Evolutionary conservation across 495 filamentous ascomycete genomes (phyloP).

Genomic region (Penicillium diatomitis): DNA sequence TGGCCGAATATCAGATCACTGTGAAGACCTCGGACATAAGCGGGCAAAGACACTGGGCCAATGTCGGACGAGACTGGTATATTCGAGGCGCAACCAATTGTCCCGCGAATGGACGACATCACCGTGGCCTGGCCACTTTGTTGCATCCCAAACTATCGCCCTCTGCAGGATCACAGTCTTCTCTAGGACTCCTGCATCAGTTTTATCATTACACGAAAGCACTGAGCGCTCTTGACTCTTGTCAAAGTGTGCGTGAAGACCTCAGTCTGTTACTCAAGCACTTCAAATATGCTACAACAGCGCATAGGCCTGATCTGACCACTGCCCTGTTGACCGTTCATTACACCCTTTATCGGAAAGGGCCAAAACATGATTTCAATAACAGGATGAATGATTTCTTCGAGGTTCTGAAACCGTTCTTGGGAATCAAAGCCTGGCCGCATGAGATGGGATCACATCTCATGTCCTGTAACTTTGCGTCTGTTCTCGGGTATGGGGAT

Average conservation of each 20-base stretch:
- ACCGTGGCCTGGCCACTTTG: slow-evolving; percentile 79
- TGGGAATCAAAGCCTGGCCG: slow-evolving; percentile 6
- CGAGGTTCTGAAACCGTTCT: slow-evolving; percentile 32
- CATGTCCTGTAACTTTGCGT: slow-evolving; percentile 43
- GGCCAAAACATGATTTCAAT: slow-evolving; percentile 38
- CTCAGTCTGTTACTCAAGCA: slow-evolving; percentile 53
- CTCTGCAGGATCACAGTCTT: slow-evolving; percentile 24
- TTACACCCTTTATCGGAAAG: slow-evolving; percentile 54
- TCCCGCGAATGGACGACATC: slow-evolving; percentile 63
- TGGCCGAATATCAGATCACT: slow-evolving; percentile 67
- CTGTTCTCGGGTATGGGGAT: slow-evolving; percentile 53
- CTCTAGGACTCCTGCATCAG: slow-evolving; percentile 65
- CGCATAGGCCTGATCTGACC: slow-evolving; percentile 25
- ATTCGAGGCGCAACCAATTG: slow-evolving; percentile 62
- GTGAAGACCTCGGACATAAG: slow-evolving; percentile 63
- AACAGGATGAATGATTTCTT: slow-evolving; percentile 40
- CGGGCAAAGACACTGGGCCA: slow-evolving; percentile 72
- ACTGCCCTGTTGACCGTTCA: slow-evolving; percentile 55
- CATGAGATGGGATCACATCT: slow-evolving; percentile 53
- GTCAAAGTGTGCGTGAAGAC: slow-evolving; percentile 48
- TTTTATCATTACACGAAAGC: slow-evolving; percentile 62
- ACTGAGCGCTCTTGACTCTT: slow-evolving; percentile 41
- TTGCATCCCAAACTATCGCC: no score
- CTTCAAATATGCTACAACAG: slow-evolving; percentile 31
- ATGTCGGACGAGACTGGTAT: slow-evolving; percentile 74